Evolutionary conservation across 2,329 filamentous ascomycete genomes (phyloP), one percentile per base, ranked within the genome.

Genomic region (Penicillium sp.): DNA sequence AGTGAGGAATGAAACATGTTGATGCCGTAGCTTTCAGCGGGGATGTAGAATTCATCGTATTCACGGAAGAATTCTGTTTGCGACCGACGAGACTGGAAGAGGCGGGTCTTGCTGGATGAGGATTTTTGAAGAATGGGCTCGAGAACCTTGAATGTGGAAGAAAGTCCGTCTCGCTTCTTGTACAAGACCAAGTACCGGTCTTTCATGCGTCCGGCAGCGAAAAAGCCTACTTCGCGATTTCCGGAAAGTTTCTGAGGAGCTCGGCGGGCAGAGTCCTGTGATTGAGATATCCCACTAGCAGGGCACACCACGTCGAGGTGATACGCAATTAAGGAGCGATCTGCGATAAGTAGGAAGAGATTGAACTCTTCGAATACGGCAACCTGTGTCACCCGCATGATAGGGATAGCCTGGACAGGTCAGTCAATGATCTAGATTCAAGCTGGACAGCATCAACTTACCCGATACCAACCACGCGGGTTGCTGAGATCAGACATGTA

Each of bases 41-140:
- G 94, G 62, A 99, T 92, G 75, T 97, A 99, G 74, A 99, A 99
- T 63, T 97, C 94, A 75, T 99, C 94, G 70, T 92, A 99, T 68
- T 99, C 94, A 57, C 94, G 88, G 85, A 97, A 99, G 64, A 93
- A 93, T 64, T 99, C 94, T 0, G 93, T 96, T 54, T 83, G 85
- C 18, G 90, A 90, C 28, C 81, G 80, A 9, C 82, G 82, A 16
- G 85, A 78, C 6, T 66, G 65, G 67, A 84, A 85, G 58, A 87
- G 78, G 8, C 90, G 85, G 4, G 85, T 83, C 64, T 87, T 89
- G 77, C 89, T 93, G 67, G 95, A 89, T 0, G 89, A 86, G 0
- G 91, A 88, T 69, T 96, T 96, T 62, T 96, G 92, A 66, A 94
- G 89, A 24, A 99, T 90, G 0, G 94, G 94, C 70, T 99, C 94